A percentile compares a stretch with the other conserved stretches of the same genome.
Evolutionary conservation across 2,329 filamentous ascomycete genomes (phyloP).

Genomic region (Ophiobolus disseminans): DNA sequence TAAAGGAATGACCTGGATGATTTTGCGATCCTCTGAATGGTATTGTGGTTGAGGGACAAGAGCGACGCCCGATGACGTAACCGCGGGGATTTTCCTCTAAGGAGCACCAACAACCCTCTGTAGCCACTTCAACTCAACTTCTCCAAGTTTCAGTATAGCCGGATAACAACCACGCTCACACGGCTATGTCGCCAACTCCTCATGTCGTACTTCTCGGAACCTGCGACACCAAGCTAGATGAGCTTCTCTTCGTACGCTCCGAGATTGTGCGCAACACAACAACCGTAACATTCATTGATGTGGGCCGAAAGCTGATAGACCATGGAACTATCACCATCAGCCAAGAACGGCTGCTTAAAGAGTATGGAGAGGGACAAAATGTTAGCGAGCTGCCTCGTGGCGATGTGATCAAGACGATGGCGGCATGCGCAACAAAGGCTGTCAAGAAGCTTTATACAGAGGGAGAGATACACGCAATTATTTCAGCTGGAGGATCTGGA

Average conservation of each 20-base stretch:
- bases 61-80: conserved; percentile 20
- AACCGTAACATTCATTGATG: conserved; percentile 61
- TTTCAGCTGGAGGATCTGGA: conserved; percentile 68
- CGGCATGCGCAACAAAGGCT: conserved; percentile 53
- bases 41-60: too few species aligned
- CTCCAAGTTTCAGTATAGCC: too few species aligned
- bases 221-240: conserved; percentile 69
- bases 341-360: conserved; percentile 52
- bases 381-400: conserved; percentile 56
- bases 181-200: conserved; percentile 5
- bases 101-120: too few species aligned
- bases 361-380: conserved; percentile 34
- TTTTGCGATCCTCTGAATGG: neutral
- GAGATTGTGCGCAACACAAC: conserved; percentile 49
- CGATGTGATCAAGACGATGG: conserved; percentile 65
- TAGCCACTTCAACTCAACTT: too few species aligned
- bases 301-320: conserved; percentile 56
- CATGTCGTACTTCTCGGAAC: conserved; percentile 66
- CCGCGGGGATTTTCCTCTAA: too few species aligned
- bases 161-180: too few species aligned
- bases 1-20: neutral
- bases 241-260: conserved; percentile 63
- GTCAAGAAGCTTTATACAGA: conserved; percentile 51
- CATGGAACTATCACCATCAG: conserved; percentile 57
- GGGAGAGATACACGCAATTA: conserved; percentile 60